Evolutionary conservation across 345 rosid genomes (phyloP).

Genomic region (Hibiscus syriacus): DNA sequence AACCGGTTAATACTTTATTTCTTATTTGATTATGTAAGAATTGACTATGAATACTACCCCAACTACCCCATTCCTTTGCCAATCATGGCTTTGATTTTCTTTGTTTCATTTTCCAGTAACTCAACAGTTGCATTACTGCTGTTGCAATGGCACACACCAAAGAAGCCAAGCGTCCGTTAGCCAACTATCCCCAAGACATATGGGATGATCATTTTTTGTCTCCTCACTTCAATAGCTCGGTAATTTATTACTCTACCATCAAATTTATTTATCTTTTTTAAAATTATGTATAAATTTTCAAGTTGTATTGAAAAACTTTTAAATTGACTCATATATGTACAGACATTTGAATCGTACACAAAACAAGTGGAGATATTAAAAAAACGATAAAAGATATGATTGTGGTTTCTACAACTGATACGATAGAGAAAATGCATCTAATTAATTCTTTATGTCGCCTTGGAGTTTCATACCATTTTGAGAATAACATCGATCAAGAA

Average conservation of each 20-base stretch:
- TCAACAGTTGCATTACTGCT: neutral
- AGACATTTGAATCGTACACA: slow-evolving; percentile 7
- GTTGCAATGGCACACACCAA: neutral
- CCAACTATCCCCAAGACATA: no score
- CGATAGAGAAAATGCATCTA: neutral
- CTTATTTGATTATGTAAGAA: no score
- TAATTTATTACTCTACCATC: neutral
- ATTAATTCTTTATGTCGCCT: slow-evolving; percentile 12
- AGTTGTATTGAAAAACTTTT: no score
- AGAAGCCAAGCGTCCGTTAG: neutral
- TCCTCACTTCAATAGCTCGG: neutral
- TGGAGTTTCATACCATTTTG: slow-evolving; percentile 15
- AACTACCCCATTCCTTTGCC: no score
- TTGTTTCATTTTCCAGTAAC: neutral
- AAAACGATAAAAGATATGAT: neutral
- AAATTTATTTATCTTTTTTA: neutral
- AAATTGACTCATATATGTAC: no score
- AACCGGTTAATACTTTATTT: no score
- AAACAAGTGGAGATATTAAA: neutral
- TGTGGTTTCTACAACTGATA: neutral
- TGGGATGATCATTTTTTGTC: neutral
- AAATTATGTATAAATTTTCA: no score
- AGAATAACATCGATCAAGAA: slow-evolving; percentile 4
- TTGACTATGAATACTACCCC: no score
- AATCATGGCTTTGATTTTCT: neutral